Evolutionary conservation across 1,139 yeast genomes (phyloP).

Genomic region (Blastobotrys persicus): DNA sequence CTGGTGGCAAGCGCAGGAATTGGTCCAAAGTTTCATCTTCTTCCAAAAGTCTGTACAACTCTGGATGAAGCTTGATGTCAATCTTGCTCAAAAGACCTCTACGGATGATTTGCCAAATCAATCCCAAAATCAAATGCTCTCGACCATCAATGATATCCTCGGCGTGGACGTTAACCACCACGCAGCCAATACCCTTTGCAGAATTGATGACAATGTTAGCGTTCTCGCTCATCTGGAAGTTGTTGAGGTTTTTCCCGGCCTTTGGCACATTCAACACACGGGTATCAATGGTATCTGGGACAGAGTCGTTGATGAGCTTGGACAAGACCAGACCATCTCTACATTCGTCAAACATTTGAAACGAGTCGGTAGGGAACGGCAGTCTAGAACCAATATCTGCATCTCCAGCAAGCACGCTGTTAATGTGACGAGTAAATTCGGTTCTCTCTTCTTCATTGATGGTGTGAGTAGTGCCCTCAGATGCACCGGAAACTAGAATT

Average conservation of each 20-base stretch:
- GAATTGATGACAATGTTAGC: conserved; percentile 97
- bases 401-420: conserved; percentile 89
- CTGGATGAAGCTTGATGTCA: conserved; percentile 95
- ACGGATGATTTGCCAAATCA: conserved; percentile 97
- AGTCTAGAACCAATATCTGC: conserved; percentile 76
- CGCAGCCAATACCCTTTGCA: conserved; percentile 98
- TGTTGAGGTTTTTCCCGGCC: conserved; percentile 78
- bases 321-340: conserved; percentile 92
- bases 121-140: conserved; percentile 91
- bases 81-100: conserved; percentile 92
- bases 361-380: conserved; percentile 91
- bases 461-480: conserved; percentile 93
- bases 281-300: conserved; percentile 96
- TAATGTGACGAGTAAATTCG: conserved; percentile 94
- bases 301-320: conserved; percentile 92
- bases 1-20: conserved; percentile 94
- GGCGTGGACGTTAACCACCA: conserved; percentile 95
- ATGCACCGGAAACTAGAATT: conserved; percentile 78
- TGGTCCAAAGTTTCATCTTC: conserved; percentile 98
- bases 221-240: conserved; percentile 93
- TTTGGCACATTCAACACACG: conserved; percentile 91
- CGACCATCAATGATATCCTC: conserved; percentile 97
- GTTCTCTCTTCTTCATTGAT: conserved; percentile 95
- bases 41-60: conserved; percentile 86
- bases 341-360: conserved; percentile 95